These are phyloP conservation scores for Ilex asprella DNA, from an alignment of 257 asterid genomes.

Conservation along the genomic window DNA sequence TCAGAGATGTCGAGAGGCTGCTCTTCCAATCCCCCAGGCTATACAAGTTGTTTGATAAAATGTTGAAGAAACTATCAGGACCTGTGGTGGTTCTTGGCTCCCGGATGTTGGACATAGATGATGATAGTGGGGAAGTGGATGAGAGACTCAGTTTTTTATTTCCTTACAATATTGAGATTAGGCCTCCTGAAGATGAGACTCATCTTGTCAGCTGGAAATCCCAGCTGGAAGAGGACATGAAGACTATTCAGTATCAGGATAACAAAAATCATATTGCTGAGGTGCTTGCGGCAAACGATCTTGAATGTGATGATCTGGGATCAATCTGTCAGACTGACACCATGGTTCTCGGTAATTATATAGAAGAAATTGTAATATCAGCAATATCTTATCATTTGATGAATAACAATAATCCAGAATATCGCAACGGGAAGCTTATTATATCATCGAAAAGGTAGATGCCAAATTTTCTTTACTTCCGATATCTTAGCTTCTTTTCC, in stretches of 20 bases:
- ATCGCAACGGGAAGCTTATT: constrained; percentile 90
- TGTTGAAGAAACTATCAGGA: constrained; percentile 81
- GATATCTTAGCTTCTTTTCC: constrained; percentile 3
- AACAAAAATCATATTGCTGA: constrained; percentile 84
- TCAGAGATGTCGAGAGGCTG: constrained; percentile 70
- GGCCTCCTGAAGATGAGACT: constrained; percentile 82
- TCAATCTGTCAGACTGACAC: constrained; percentile 77
- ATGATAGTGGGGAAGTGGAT: constrained; percentile 50
- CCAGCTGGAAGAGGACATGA: constrained; percentile 85
- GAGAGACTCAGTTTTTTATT: constrained; percentile 54
- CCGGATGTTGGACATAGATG: constrained; percentile 53
- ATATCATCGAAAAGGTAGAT: constrained; percentile 80
- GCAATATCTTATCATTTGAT: constrained; percentile 80
- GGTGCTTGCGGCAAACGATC: constrained; percentile 91
- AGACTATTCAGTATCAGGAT: constrained; percentile 69
- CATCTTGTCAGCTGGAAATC: constrained; percentile 77
- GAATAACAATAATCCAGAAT: constrained; percentile 67
- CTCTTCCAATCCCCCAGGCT: constrained; percentile 58
- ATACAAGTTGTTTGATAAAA: constrained; percentile 50
- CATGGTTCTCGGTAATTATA: constrained; percentile 49
- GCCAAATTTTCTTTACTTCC: constrained; percentile 3
- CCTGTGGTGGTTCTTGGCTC: constrained; percentile 85
- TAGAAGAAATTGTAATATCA: constrained; percentile 83
- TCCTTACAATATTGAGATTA: constrained; percentile 79
- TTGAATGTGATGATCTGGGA: constrained; percentile 85